A percentile compares a stretch with the other conserved stretches of the same genome.
Evolutionary conservation across 176 grass and related monocot genomes (phyloP).

Genomic region (Dactylis glomerata): DNA sequence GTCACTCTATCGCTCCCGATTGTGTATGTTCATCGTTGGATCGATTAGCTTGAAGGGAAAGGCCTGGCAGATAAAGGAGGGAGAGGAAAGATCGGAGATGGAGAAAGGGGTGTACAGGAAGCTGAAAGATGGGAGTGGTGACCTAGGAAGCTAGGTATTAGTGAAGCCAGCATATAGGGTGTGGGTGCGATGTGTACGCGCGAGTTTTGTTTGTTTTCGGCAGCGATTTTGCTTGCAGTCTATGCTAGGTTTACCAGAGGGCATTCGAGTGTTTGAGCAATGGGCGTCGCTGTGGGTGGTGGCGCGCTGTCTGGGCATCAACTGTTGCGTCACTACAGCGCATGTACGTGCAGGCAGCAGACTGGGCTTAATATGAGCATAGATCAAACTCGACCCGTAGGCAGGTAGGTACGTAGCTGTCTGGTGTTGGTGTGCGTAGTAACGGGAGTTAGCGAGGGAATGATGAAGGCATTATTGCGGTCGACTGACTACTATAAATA

Average conservation of each 20-base stretch:
- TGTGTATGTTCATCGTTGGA: slow-evolving; percentile 6
- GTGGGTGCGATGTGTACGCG: neutral
- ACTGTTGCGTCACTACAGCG: slow-evolving; percentile 43
- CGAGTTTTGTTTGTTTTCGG: slow-evolving; percentile 30
- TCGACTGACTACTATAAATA: too few species aligned
- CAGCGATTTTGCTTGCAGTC: slow-evolving; percentile 13
- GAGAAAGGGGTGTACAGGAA: slow-evolving; percentile 44
- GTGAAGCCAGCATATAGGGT: slow-evolving; percentile 10
- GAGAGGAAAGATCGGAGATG: slow-evolving; percentile 21
- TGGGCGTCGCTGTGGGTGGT: slow-evolving; percentile 12
- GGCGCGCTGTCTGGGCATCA: neutral
- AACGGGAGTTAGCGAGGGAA: slow-evolving; percentile 41
- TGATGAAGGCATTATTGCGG: slow-evolving; percentile 56
- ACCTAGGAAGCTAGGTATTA: slow-evolving; percentile 26
- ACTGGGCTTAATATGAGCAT: slow-evolving; percentile 9
- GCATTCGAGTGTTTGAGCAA: slow-evolving; percentile 24
- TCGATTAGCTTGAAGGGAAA: slow-evolving; percentile 3
- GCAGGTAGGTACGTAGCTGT: slow-evolving; percentile 18
- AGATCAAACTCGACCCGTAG: neutral
- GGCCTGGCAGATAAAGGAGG: slow-evolving; percentile 5
- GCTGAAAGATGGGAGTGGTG: slow-evolving; percentile 41
- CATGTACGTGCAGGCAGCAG: neutral
- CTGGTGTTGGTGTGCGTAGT: slow-evolving; percentile 26
- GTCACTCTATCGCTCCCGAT: slow-evolving; percentile 5
- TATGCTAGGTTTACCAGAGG: slow-evolving; percentile 4